A percentile compares a stretch with the other conserved stretches of the same genome.
phyloP scores from a whole-genome alignment of 2,329 filamentous ascomycete species.

The Pseudogymnoascus sp. region DNA sequence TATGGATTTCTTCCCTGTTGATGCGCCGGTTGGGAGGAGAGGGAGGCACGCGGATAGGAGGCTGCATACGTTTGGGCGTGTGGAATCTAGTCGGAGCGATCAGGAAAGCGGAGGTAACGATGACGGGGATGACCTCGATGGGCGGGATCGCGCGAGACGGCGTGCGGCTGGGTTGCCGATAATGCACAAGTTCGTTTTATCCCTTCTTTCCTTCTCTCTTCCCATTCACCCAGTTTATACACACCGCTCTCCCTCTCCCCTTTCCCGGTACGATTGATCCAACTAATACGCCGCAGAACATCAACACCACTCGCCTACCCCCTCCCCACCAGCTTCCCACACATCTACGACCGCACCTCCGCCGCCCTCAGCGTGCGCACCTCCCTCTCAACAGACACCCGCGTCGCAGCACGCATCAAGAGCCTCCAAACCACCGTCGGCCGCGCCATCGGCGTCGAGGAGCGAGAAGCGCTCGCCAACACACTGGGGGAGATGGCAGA shows the following conservation, averaged over 20 bases:
- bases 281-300: slow-evolving; percentile 27
- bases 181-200: slow-evolving; percentile 22
- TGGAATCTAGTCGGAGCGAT: slow-evolving; percentile 25
- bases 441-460: slow-evolving; percentile 60
- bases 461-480: slow-evolving; percentile 76
- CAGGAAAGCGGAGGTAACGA: slow-evolving; percentile 10
- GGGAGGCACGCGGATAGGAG: slow-evolving; percentile 19
- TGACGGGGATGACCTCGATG: slow-evolving; percentile 21
- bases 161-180: slow-evolving; percentile 26
- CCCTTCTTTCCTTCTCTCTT: neutral
- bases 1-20: slow-evolving; percentile 28
- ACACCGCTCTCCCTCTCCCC: no score
- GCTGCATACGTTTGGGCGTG: slow-evolving; percentile 31
- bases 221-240: neutral
- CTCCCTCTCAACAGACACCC: slow-evolving; percentile 65
- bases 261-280: neutral
- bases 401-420: slow-evolving; percentile 61
- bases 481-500: slow-evolving; percentile 75
- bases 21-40: slow-evolving; percentile 20
- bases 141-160: slow-evolving; percentile 26
- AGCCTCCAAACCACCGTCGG: slow-evolving; percentile 54
- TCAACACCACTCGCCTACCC: slow-evolving; percentile 55
- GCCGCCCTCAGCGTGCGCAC: slow-evolving; percentile 39
- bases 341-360: slow-evolving; percentile 51
- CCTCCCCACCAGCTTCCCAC: slow-evolving; percentile 74